Evolutionary conservation across 2,329 filamentous ascomycete genomes (phyloP).

Genomic region (Fusarium annulatum): DNA sequence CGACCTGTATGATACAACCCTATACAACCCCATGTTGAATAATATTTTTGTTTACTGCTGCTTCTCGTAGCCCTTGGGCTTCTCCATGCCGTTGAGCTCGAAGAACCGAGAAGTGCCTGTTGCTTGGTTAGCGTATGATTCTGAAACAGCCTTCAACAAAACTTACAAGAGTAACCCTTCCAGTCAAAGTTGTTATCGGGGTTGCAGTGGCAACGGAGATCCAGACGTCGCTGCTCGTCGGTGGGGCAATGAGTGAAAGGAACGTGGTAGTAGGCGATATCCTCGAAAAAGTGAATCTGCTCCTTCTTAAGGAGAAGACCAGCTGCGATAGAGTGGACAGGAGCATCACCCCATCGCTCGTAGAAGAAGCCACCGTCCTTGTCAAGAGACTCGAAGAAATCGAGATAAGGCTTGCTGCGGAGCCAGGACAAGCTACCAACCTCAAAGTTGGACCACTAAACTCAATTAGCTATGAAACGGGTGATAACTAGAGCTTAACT

Average conservation of each 20-base stretch:
- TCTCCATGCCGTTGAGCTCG: conserved; percentile 81
- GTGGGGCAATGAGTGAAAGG: conserved; percentile 98
- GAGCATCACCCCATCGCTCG: conserved; percentile 97
- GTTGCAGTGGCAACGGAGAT: conserved; percentile 94
- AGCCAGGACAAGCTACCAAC: conserved; percentile 95
- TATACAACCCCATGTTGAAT: neutral
- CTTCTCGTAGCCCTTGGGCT: conserved; percentile 86
- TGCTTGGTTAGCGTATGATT: conserved; percentile 13
- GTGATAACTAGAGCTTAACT: conserved; percentile 46
- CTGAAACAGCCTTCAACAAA: neutral
- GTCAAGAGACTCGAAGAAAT: conserved; percentile 92
- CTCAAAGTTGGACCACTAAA: conserved; percentile 98
- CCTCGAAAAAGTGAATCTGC: conserved; percentile 98
- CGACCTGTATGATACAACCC: conserved; percentile 37
- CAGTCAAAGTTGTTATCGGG: conserved; percentile 98
- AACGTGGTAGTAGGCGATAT: conserved; percentile 98
- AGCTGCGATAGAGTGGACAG: conserved; percentile 97
- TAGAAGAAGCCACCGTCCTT: conserved; percentile 97
- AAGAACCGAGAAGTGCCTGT: conserved; percentile 80
- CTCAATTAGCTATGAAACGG: conserved; percentile 37
- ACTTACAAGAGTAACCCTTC: conserved; percentile 96
- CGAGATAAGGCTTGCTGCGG: conserved; percentile 85
- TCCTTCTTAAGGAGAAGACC: conserved; percentile 88
- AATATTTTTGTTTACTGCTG: conserved; percentile 60
- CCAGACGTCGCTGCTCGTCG: conserved; percentile 82